These are phyloP conservation scores for Daucus carota DNA, from an alignment of 129 eudicot species.

Conservation along the genomic window DNA sequence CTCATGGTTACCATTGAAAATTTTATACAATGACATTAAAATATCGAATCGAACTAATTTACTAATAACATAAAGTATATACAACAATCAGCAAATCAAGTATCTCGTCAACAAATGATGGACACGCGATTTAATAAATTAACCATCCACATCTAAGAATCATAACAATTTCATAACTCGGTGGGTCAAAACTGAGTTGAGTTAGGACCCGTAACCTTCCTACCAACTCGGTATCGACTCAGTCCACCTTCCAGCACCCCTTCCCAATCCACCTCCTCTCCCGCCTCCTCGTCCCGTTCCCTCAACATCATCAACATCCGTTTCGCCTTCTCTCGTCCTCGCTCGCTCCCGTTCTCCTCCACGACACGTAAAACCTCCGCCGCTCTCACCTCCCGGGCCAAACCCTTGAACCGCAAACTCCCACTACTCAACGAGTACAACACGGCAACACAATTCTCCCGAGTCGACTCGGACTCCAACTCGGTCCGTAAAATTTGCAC, in stretches of 20 bases:
- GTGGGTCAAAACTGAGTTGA: constrained; percentile 55
- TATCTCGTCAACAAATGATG: neutral
- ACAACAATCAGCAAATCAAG: neutral
- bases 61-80: no score
- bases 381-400: constrained; percentile 67
- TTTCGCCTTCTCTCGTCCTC: constrained; percentile 72
- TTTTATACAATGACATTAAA: no score
- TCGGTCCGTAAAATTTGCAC: constrained; percentile 42
- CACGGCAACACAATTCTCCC: constrained; percentile 81
- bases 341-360: constrained; percentile 66
- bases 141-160: neutral
- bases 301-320: constrained; percentile 55
- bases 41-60: no score
- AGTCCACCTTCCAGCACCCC: constrained; percentile 57
- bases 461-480: constrained; percentile 53
- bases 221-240: constrained; percentile 48
- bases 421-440: constrained; percentile 78
- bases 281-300: constrained; percentile 30
- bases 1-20: no score
- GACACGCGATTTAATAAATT: neutral
- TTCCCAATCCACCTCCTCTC: constrained; percentile 47
- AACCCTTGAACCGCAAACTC: constrained; percentile 80
- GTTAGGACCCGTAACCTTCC: constrained; percentile 28
- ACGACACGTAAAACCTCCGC: constrained; percentile 67
- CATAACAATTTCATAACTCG: neutral